Conservation (phyloP, 495 filamentous ascomycete species). For the Penicillium coprophilum region DNA sequence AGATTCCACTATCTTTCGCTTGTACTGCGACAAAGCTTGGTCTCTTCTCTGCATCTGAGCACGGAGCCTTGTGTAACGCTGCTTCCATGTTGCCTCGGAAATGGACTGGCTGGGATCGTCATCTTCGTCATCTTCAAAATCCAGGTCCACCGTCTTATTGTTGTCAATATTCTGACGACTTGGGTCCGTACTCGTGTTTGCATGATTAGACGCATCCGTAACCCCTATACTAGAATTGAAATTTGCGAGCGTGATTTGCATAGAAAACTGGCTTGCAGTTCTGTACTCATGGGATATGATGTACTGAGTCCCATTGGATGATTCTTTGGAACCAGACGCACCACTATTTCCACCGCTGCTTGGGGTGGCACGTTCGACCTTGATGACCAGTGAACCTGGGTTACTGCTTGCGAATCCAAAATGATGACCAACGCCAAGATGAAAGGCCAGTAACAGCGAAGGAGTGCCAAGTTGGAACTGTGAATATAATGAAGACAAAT, state of each 20-base stretch:
- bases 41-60: constrained; percentile 53
- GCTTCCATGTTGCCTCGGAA: constrained; percentile 44
- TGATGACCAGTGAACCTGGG: constrained; percentile 25
- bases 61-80: constrained; percentile 47
- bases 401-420: constrained; percentile 33
- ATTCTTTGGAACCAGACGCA: neutral
- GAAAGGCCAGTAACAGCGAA: constrained; percentile 31
- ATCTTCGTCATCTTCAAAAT: constrained; percentile 37
- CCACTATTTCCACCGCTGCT: neutral
- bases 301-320: constrained; percentile 15
- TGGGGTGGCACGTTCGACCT: constrained; percentile 17
- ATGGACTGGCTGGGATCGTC: constrained; percentile 24
- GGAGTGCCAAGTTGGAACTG: constrained; percentile 26
- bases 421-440: constrained; percentile 42
- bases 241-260: constrained; percentile 34
- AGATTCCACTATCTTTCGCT: constrained; percentile 56
- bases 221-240: constrained; percentile 21
- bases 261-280: constrained; percentile 27
- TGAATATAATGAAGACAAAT: constrained; percentile 31
- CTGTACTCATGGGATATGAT: constrained; percentile 36
- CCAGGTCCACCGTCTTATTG: constrained; percentile 26
- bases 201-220: constrained; percentile 12
- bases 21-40: constrained; percentile 49
- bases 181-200: constrained; percentile 7
- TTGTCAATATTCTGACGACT: constrained; percentile 24